A percentile compares a stretch with the other conserved stretches of the same genome.
These are phyloP conservation scores for Rhodotorula kratochvilovae DNA, from an alignment of 768 basidiomycete species.

Conservation along the genomic window DNA sequence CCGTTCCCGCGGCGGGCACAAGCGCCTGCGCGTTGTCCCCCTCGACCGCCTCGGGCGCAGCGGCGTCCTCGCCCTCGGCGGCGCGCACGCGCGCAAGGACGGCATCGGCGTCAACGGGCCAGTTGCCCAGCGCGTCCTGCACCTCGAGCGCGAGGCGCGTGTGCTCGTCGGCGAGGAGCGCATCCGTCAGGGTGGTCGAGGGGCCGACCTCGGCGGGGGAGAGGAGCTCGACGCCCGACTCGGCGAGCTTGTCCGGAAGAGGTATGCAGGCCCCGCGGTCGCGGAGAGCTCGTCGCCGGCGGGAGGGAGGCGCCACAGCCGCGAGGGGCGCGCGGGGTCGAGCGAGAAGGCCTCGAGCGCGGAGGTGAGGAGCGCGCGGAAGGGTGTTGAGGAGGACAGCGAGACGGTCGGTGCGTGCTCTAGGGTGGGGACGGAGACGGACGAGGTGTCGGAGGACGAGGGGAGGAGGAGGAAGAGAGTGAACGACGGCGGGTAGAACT, in stretches of 20 bases:
- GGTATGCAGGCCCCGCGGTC: conserved; percentile 42
- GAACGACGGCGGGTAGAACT: conserved; percentile 67
- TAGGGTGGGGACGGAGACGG: conserved; percentile 41
- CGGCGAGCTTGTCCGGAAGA: conserved; percentile 34
- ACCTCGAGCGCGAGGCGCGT: conserved; percentile 35
- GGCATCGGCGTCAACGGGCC: conserved; percentile 33
- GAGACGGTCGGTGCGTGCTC: conserved; percentile 48
- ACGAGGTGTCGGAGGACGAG: conserved; percentile 44
- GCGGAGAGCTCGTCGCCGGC: conserved; percentile 43
- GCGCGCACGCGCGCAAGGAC: conserved; percentile 13
- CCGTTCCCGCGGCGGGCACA: conserved; percentile 54
- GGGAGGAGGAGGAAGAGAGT: conserved; percentile 56
- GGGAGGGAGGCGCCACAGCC: conserved; percentile 60
- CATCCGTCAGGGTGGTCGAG: conserved; percentile 22
- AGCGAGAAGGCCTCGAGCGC: conserved; percentile 39
- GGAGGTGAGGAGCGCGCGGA: conserved; percentile 49
- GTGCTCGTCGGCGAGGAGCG: conserved; percentile 19
- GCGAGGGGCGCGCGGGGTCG: conserved; percentile 41
- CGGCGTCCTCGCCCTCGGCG: conserved; percentile 42
- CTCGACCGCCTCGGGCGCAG: background rate
- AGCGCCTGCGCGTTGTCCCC: background rate
- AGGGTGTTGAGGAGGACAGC: conserved; percentile 55
- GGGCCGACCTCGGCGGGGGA: background rate
- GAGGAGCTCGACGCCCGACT: conserved; percentile 28
- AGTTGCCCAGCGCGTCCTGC: conserved; percentile 18